Conservation (phyloP, 139 green algal species). For the Asterochloris sp. region DNA sequence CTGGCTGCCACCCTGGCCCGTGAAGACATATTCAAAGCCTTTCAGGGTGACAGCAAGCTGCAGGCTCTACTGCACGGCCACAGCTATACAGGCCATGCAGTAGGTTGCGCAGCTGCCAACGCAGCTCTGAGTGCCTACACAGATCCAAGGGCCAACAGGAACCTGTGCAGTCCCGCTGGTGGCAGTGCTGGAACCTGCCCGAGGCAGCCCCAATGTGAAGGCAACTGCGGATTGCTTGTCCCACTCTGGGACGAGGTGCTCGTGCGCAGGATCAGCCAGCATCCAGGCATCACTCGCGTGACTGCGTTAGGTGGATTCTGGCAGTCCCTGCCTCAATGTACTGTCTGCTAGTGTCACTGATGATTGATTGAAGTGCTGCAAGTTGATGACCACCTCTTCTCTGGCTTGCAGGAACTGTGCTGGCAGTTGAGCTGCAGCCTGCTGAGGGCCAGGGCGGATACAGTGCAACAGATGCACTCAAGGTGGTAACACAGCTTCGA, state of each 20-base stretch:
- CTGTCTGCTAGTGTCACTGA: neutral
- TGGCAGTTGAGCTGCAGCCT: constrained; percentile 74
- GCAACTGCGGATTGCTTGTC: no score
- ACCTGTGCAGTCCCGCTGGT: neutral
- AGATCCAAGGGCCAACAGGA: constrained; percentile 68
- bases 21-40: constrained; percentile 79
- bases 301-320: no score
- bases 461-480: constrained; percentile 35
- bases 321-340: neutral
- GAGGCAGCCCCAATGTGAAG: no score
- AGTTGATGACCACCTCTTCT: neutral
- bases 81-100: constrained; percentile 93
- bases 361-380: neutral
- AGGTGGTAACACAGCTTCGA: constrained; percentile 44
- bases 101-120: constrained; percentile 77
- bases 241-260: no score
- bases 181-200: no score
- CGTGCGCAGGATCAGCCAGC: no score
- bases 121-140: constrained; percentile 63
- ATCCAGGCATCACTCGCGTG: no score
- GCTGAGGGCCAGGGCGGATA: constrained; percentile 31
- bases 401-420: constrained; percentile 61
- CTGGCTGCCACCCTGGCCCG: constrained; percentile 83
- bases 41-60: constrained; percentile 62
- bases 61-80: constrained; percentile 97